phyloP scores from a whole-genome alignment of 83 land plant species.

The Isoetes engelmannii region DNA sequence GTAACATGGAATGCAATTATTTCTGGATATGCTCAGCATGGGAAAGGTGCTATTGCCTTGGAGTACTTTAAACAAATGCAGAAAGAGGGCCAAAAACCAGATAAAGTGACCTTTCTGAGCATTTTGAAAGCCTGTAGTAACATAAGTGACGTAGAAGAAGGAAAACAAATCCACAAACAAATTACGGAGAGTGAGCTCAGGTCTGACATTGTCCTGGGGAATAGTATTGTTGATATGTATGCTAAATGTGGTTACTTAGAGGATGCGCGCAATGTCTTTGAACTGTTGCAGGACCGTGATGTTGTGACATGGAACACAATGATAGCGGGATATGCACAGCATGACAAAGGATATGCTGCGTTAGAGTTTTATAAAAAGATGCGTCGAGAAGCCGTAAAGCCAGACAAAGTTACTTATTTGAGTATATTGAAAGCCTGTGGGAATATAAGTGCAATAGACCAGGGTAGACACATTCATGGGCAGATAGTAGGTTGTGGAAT shows the following conservation, averaged over 20 bases:
- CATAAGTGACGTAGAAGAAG: slow-evolving; percentile 1
- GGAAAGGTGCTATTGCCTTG: too few species aligned
- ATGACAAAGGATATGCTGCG: background rate
- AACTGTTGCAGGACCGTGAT: background rate
- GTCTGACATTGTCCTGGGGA: background rate
- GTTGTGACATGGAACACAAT: background rate
- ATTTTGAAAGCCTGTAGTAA: slow-evolving; percentile 8
- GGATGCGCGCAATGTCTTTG: background rate
- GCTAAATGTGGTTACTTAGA: slow-evolving; percentile 6
- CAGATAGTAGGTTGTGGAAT: too few species aligned
- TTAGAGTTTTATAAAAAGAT: background rate
- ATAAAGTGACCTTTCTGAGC: background rate
- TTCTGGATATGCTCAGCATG: too few species aligned
- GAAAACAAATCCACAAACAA: slow-evolving; percentile 8
- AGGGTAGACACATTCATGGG: background rate
- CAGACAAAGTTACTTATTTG: background rate
- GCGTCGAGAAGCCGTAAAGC: background rate
- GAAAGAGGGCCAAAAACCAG: background rate
- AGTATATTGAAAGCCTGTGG: background rate
- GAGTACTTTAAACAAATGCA: background rate
- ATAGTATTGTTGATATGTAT: slow-evolving; percentile 7
- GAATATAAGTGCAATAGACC: background rate
- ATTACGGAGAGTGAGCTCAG: background rate
- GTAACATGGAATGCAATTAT: too few species aligned
- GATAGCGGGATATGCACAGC: background rate